These are phyloP conservation scores for Gomphus bonarii DNA, from an alignment of 1,284 basidiomycete genomes.

Conservation along the genomic window DNA sequence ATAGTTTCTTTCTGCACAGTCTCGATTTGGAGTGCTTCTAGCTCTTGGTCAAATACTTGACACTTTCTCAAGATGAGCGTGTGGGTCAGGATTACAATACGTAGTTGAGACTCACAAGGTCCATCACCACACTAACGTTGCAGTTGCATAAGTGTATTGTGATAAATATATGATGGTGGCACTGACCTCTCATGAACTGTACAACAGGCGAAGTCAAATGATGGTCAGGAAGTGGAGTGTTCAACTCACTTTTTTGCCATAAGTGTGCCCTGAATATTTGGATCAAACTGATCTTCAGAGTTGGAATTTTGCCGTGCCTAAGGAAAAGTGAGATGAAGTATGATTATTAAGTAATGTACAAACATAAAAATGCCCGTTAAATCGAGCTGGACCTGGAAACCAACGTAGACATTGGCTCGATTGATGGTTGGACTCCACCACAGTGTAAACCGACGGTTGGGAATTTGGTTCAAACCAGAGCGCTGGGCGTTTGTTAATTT, in stretches of 20 bases:
- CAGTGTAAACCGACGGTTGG: slow-evolving; percentile 98
- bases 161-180: not conserved
- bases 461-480: slow-evolving; percentile 96
- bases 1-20: slow-evolving; percentile 99
- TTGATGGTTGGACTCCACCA: slow-evolving; percentile 99
- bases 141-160: not conserved
- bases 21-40: slow-evolving; percentile 97
- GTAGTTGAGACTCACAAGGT: slow-evolving; percentile 49
- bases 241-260: slow-evolving; percentile 89
- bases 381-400: slow-evolving; percentile 99
- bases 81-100: not conserved
- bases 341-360: slow-evolving; percentile 17
- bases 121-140: slow-evolving; percentile 86
- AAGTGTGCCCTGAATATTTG: slow-evolving; percentile 99
- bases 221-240: slow-evolving; percentile 5
- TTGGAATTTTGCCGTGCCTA: slow-evolving; percentile 98
- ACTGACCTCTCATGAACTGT: slow-evolving; percentile 16
- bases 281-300: slow-evolving; percentile 94
- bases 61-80: slow-evolving; percentile 35
- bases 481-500: slow-evolving; percentile 93
- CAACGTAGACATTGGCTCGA: slow-evolving; percentile 97
- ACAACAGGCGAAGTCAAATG: not conserved
- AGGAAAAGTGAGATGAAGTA: slow-evolving; percentile 17
- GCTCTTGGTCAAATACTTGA: slow-evolving; percentile 98
- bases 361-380: slow-evolving; percentile 89